Evolutionary conservation across 495 filamentous ascomycete species (phyloP).

Genomic region (Aspergillus nanangensis): DNA sequence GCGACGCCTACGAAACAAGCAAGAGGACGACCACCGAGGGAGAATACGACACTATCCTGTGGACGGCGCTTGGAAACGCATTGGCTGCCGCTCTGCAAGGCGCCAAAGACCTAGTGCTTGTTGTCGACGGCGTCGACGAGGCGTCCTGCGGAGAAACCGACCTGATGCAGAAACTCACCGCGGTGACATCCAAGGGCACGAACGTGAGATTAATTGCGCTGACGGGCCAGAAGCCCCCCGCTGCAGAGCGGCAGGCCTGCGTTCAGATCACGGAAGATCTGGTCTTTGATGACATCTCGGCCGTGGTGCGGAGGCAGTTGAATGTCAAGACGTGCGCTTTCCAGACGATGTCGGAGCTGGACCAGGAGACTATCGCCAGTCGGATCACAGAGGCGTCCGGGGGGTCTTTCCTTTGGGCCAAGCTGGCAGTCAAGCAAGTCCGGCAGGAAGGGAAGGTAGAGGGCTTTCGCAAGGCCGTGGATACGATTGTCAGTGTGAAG

Average conservation of each 20-base stretch:
- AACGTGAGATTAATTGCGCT: constrained; percentile 34
- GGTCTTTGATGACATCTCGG: constrained; percentile 21
- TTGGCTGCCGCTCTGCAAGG: constrained; percentile 21
- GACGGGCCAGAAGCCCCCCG: constrained; percentile 19
- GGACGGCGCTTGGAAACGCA: constrained; percentile 11
- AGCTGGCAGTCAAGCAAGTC: constrained; percentile 29
- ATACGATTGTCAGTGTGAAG: constrained; percentile 23
- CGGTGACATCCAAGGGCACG: constrained; percentile 15
- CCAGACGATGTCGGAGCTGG: constrained; percentile 5
- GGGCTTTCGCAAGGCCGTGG: constrained; percentile 22
- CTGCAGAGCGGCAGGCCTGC: constrained; percentile 4
- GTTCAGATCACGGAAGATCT: constrained; percentile 16
- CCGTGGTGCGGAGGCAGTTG: constrained; percentile 17
- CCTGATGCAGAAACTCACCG: constrained; percentile 24
- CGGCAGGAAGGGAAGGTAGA: constrained; percentile 20
- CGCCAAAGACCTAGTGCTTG: constrained; percentile 32
- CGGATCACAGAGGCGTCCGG: constrained; percentile 27
- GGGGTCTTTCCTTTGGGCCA: constrained; percentile 39
- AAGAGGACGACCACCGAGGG: constrained; percentile 17
- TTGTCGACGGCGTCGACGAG: constrained; percentile 38
- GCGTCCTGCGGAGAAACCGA: constrained; percentile 22
- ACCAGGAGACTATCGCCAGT: constrained; percentile 25
- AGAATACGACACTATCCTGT: constrained; percentile 23
- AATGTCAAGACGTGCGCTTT: constrained; percentile 5
- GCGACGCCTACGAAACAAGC: constrained; percentile 27